Percentiles rank a stretch among this genome's conserved stretches.
These are phyloP conservation scores for Hemileia vastatrix DNA, from an alignment of 1,284 basidiomycete species.

Conservation along the genomic window DNA sequence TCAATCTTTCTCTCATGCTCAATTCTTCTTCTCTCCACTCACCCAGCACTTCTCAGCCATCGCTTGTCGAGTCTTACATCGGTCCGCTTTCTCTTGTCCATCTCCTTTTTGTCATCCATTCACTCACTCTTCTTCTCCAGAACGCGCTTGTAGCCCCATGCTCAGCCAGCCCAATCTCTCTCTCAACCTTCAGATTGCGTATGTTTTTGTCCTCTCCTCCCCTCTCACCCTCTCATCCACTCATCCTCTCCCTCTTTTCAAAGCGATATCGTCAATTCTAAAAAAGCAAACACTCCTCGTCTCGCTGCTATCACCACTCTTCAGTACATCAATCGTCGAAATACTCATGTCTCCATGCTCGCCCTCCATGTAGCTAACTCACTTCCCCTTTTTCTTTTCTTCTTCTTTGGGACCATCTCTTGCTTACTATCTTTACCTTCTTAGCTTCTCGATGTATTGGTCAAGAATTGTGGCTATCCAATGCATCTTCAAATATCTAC, in stretches of 20 bases:
- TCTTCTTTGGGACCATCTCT: slow-evolving; percentile 36
- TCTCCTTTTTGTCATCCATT: too few species aligned
- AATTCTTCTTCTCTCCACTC: too few species aligned
- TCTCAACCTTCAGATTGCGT: slow-evolving; percentile 83
- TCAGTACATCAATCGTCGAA: slow-evolving; percentile 73
- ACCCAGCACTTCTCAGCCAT: too few species aligned
- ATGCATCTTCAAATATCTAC: slow-evolving; percentile 97
- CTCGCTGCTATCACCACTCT: slow-evolving; percentile 78
- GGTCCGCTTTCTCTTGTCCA: too few species aligned
- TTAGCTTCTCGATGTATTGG: slow-evolving; percentile 75
- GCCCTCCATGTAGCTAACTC: slow-evolving; percentile 47
- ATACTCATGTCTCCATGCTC: slow-evolving; percentile 77
- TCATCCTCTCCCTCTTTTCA: neutral
- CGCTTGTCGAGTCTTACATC: slow-evolving; percentile 2
- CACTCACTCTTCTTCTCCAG: too few species aligned
- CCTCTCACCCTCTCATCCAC: neutral
- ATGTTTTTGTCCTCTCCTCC: slow-evolving; percentile 40
- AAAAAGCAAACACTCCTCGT: slow-evolving; percentile 91
- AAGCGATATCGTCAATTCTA: slow-evolving; percentile 64
- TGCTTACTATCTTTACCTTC: neutral
- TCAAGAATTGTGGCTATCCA: slow-evolving; percentile 90
- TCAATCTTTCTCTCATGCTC: too few species aligned
- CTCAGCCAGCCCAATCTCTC: slow-evolving; percentile 82
- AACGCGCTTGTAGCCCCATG: slow-evolving; percentile 79
- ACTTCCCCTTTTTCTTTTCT: slow-evolving; percentile 13